phyloP scores from a whole-genome alignment of 1,284 basidiomycete genomes.

The Cutaneotrichosporon cavernicola region DNA sequence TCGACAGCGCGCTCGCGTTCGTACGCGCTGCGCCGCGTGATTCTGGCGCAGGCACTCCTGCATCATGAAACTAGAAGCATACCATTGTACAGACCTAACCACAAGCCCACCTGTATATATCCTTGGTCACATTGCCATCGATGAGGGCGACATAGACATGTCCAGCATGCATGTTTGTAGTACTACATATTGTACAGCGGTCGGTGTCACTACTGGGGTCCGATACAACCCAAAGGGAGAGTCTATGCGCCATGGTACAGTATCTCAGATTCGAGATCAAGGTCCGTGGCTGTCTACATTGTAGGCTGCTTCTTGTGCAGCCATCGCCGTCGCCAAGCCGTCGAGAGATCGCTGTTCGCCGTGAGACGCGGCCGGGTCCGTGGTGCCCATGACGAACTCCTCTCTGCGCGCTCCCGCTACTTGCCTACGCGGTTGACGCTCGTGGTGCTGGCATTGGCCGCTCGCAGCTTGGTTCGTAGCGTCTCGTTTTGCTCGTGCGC shows the following conservation, averaged over 20 bases:
- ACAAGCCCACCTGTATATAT: background rate
- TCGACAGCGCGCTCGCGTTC: slow-evolving; percentile 23
- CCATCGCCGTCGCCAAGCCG: background rate
- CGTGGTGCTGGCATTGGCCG: background rate
- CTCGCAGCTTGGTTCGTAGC: slow-evolving; percentile 44
- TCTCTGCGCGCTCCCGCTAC: slow-evolving; percentile 1
- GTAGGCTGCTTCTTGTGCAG: slow-evolving; percentile 3
- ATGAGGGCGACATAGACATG: background rate
- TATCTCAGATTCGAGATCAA: background rate
- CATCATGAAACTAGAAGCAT: background rate
- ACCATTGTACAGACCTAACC: background rate
- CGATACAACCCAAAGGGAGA: background rate
- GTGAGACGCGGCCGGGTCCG: background rate
- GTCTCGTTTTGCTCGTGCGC: slow-evolving; percentile 50
- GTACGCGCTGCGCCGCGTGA: slow-evolving; percentile 10
- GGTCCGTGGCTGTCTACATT: background rate
- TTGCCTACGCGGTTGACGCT: background rate
- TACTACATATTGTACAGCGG: background rate
- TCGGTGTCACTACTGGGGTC: background rate
- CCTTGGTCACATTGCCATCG: background rate
- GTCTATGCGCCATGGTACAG: background rate
- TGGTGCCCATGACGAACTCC: slow-evolving; percentile 3
- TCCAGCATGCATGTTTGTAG: slow-evolving; percentile 1
- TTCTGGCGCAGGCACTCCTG: background rate
- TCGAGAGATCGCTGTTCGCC: background rate